Evolutionary conservation across 2,329 filamentous ascomycete species (phyloP).

Genomic region (Fusarium penzigii): DNA sequence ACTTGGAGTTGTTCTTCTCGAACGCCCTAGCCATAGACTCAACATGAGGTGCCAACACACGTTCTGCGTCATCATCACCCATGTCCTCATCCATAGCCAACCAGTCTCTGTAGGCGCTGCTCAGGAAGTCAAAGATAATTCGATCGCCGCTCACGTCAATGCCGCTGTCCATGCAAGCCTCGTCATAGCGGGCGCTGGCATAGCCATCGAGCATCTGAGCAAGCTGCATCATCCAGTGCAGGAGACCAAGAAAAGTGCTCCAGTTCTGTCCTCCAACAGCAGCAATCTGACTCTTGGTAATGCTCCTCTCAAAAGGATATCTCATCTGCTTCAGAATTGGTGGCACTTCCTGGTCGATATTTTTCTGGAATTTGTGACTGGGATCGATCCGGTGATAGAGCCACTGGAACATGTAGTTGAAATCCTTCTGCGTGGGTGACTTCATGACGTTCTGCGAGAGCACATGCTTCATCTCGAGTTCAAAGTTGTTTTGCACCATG

Average conservation of each 20-base stretch:
- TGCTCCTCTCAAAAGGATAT: conserved; percentile 93
- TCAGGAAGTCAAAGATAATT: conserved; percentile 92
- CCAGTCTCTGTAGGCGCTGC: conserved; percentile 90
- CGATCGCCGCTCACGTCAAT: conserved; percentile 86
- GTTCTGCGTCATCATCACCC: conserved; percentile 79
- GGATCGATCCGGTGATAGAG: conserved; percentile 95
- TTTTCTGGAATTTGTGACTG: conserved; percentile 88
- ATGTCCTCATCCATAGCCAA: conserved; percentile 88
- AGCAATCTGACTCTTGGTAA: conserved; percentile 93
- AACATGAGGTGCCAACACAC: conserved; percentile 78
- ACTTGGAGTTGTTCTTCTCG: conserved; percentile 79
- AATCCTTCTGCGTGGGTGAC: conserved; percentile 96
- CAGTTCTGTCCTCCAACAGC: conserved; percentile 97
- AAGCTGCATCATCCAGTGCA: conserved; percentile 99
- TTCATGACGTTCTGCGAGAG: conserved; percentile 89
- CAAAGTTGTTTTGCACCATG: conserved; percentile 89
- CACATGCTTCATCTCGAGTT: conserved; percentile 95
- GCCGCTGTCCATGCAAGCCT: conserved; percentile 84
- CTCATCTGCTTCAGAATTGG: conserved; percentile 89
- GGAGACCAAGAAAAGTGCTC: conserved; percentile 87
- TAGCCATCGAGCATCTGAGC: conserved; percentile 92
- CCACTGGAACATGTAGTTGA: conserved; percentile 98
- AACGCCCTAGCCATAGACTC: conserved; percentile 87
- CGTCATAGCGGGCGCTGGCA: conserved; percentile 75
- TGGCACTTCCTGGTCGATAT: conserved; percentile 92